A percentile compares a stretch with the other conserved stretches of the same genome.
phyloP scores from a whole-genome alignment of 352 stramenopile genomes.

The Globisporangium iwayamae region DNA sequence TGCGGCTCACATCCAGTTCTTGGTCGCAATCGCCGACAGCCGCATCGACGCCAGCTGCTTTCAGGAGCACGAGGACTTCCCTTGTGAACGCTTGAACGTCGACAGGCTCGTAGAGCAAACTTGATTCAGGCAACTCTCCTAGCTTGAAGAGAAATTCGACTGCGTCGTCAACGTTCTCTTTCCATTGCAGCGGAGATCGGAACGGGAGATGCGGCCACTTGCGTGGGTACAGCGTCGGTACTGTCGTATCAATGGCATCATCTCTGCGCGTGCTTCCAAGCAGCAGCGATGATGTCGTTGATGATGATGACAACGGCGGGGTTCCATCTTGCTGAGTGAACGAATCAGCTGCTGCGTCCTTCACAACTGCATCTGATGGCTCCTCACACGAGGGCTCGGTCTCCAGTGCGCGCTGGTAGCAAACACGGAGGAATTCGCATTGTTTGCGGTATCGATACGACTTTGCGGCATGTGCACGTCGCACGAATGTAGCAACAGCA shows the following conservation, averaged over 20 bases:
- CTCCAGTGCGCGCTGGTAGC: slow-evolving; percentile 51
- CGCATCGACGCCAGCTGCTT: slow-evolving; percentile 21
- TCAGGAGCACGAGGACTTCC: slow-evolving; percentile 20
- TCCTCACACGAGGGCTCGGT: slow-evolving; percentile 20
- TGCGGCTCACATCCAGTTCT: background rate
- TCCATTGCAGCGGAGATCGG: slow-evolving; percentile 49
- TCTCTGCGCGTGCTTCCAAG: slow-evolving; percentile 29
- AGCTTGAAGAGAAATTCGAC: slow-evolving; percentile 51
- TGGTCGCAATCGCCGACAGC: slow-evolving; percentile 8
- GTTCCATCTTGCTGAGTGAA: background rate
- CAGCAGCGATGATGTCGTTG: slow-evolving; percentile 13
- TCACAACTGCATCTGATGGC: background rate
- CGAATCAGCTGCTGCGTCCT: background rate
- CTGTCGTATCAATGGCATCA: slow-evolving; percentile 37
- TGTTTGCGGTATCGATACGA: slow-evolving; percentile 55
- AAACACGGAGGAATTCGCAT: slow-evolving; percentile 63
- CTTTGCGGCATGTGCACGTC: slow-evolving; percentile 38
- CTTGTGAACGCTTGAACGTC: slow-evolving; percentile 37
- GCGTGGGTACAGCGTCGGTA: slow-evolving; percentile 42
- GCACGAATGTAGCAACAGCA: slow-evolving; percentile 32
- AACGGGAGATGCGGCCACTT: slow-evolving; percentile 73
- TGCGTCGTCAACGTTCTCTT: slow-evolving; percentile 26
- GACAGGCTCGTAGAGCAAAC: slow-evolving; percentile 68
- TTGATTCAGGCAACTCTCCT: slow-evolving; percentile 45
- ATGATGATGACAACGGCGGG: slow-evolving; percentile 1